Percentiles rank a stretch among this genome's conserved stretches.
Conservation (phyloP, 495 filamentous ascomycete species). For the Penicillium silybi region DNA sequence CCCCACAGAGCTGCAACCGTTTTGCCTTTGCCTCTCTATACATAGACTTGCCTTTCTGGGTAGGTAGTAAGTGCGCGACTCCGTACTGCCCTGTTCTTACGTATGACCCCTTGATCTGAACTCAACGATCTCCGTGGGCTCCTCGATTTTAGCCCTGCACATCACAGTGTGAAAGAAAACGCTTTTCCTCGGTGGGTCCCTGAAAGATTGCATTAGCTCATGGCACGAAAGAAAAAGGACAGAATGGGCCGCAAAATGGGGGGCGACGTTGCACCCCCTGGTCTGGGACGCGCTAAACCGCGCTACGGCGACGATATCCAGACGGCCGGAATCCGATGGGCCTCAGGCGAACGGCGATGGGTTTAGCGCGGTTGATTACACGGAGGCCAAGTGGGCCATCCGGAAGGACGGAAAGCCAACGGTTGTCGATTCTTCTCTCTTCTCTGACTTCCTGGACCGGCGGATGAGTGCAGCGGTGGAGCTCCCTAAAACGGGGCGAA, state of each 20-base stretch:
- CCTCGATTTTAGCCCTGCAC: not conserved
- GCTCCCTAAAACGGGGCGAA: not conserved
- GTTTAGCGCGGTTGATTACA: not conserved
- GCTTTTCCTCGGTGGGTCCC: not conserved
- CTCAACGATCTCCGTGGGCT: not conserved
- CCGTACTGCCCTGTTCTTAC: too few species aligned
- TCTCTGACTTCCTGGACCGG: not conserved
- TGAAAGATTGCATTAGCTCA: not conserved
- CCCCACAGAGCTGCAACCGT: slow-evolving; percentile 10
- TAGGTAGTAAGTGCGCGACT: not conserved
- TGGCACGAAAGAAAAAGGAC: not conserved
- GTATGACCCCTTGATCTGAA: not conserved
- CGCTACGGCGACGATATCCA: slow-evolving; percentile 1
- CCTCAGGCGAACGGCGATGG: not conserved
- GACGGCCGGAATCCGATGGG: not conserved
- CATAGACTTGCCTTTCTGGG: not conserved
- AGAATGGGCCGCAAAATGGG: not conserved
- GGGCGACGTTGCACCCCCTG: not conserved
- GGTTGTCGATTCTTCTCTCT: slow-evolving; percentile 11
- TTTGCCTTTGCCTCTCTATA: slow-evolving; percentile 4
- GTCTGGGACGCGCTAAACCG: slow-evolving; percentile 1
- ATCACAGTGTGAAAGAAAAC: not conserved
- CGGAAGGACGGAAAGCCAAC: slow-evolving; percentile 22
- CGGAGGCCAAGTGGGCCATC: slow-evolving; percentile 7
- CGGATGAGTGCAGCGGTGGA: slow-evolving; percentile 17